Evolutionary conservation across 1,284 basidiomycete species (phyloP).

Genomic region (Microstroma glucosiphilum): DNA sequence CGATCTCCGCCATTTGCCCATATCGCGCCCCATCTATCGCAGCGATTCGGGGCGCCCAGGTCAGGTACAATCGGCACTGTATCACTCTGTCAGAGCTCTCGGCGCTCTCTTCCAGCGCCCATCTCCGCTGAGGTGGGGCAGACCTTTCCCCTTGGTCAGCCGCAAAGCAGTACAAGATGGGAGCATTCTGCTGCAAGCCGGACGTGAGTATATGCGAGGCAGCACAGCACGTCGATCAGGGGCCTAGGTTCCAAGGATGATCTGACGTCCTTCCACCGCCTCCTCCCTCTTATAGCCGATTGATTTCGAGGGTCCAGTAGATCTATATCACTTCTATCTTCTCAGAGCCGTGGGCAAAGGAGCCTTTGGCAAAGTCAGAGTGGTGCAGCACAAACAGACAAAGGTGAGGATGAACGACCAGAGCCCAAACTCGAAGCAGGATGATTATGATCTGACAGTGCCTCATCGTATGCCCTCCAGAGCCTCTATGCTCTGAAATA

Average conservation of each 20-base stretch:
- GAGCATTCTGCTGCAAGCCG: slow-evolving; percentile 65
- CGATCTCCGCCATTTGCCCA: too few relatives aligned
- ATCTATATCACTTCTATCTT: slow-evolving; percentile 92
- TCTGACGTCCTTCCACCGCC: neutral
- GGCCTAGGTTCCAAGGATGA: neutral
- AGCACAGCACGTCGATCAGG: neutral
- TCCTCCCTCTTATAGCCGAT: slow-evolving; percentile 63
- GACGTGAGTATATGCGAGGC: slow-evolving; percentile 2
- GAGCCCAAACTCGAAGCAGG: neutral
- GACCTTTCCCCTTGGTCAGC: too few relatives aligned
- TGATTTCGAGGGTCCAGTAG: slow-evolving; percentile 95
- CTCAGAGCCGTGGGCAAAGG: slow-evolving; percentile 92
- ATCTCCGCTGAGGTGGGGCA: too few relatives aligned
- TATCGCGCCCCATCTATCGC: too few relatives aligned
- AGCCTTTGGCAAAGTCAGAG: slow-evolving; percentile 96
- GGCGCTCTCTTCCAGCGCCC: too few relatives aligned
- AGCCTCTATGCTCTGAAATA: slow-evolving; percentile 89
- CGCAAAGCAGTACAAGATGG: slow-evolving; percentile 56
- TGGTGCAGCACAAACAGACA: slow-evolving; percentile 96
- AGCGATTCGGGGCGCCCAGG: too few relatives aligned
- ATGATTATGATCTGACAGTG: neutral
- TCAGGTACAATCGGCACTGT: too few relatives aligned
- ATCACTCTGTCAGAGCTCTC: too few relatives aligned
- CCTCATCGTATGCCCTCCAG: slow-evolving; percentile 6
- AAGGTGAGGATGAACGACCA: slow-evolving; percentile 56